Evolutionary conservation across 2,329 filamentous ascomycete species (phyloP).

Genomic region (Claviceps digitariae): DNA sequence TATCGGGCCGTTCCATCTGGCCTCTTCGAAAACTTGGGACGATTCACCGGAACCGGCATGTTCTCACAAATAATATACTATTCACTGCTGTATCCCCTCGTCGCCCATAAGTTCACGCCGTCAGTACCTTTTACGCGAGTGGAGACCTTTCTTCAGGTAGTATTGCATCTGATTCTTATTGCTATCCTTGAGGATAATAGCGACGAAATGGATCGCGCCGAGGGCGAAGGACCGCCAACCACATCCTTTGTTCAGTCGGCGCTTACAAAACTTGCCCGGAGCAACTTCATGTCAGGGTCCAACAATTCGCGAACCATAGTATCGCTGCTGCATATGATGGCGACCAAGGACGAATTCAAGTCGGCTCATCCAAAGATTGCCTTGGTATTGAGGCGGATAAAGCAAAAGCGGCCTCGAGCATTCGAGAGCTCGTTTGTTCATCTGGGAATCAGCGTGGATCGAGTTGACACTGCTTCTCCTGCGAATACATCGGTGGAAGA

Average conservation of each 20-base stretch:
- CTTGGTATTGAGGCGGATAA: conserved; percentile 71
- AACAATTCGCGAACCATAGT: conserved; percentile 49
- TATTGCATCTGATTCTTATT: conserved; percentile 75
- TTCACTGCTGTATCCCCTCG: conserved; percentile 67
- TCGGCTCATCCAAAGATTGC: conserved; percentile 73
- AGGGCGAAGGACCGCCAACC: conserved; percentile 29
- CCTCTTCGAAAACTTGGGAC: conserved; percentile 60
- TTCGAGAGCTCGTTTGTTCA: conserved; percentile 56
- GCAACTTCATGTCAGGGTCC: conserved; percentile 45
- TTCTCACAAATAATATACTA: conserved; percentile 89
- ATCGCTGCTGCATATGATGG: conserved; percentile 47
- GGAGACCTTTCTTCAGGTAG: conserved; percentile 83
- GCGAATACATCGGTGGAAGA: conserved; percentile 54
- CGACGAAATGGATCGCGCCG: conserved; percentile 35
- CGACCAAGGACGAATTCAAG: conserved; percentile 60
- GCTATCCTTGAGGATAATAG: conserved; percentile 72
- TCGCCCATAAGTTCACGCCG: conserved; percentile 54
- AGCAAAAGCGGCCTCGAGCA: conserved; percentile 61
- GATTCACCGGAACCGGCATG: conserved; percentile 69
- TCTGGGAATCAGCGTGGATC: conserved; percentile 57
- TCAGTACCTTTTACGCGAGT: conserved; percentile 68
- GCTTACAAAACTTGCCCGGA: conserved; percentile 48
- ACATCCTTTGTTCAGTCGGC: conserved; percentile 65
- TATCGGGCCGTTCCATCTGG: conserved; percentile 64
- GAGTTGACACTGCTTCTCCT: conserved; percentile 73